phyloP scores from a whole-genome alignment of 441 rosid genomes.

The Croton laevigatus region DNA sequence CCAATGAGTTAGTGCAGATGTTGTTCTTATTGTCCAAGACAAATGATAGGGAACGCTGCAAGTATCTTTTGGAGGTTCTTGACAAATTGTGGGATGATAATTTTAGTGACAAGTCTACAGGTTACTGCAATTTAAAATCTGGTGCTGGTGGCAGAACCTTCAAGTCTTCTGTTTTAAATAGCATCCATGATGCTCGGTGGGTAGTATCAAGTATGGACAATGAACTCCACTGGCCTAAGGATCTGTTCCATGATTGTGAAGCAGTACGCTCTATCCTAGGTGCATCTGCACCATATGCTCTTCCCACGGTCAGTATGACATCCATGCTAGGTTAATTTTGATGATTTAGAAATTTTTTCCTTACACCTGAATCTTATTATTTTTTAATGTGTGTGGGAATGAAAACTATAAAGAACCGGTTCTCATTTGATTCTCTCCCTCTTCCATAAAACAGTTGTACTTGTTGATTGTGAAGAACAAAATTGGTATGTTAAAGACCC shows the following conservation, averaged over 20 bases:
- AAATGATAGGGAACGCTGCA: constrained; percentile 53
- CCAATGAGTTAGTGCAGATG: constrained; percentile 60
- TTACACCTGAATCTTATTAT: not conserved
- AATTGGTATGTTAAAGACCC: not conserved
- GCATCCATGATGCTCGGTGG: constrained; percentile 65
- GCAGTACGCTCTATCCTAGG: constrained; percentile 77
- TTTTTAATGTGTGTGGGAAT: not conserved
- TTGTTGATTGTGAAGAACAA: not conserved
- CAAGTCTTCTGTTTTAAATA: constrained; percentile 68
- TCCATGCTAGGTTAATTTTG: not conserved
- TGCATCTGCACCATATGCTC: constrained; percentile 73
- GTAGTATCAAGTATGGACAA: constrained; percentile 73
- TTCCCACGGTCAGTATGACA: constrained; percentile 72
- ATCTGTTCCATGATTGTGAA: constrained; percentile 80
- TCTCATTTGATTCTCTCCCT: not conserved
- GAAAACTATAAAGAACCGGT: not conserved
- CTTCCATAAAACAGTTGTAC: not conserved
- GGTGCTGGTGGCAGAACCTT: constrained; percentile 40
- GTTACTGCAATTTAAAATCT: constrained; percentile 35
- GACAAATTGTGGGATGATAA: constrained; percentile 73
- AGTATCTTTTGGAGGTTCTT: constrained; percentile 69
- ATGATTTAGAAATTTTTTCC: not conserved
- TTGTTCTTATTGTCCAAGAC: constrained; percentile 44
- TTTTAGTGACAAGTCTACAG: constrained; percentile 55
- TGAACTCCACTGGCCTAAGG: constrained; percentile 64